phyloP scores from a whole-genome alignment of 1,284 basidiomycete genomes.

The Athelia psychrophila region DNA sequence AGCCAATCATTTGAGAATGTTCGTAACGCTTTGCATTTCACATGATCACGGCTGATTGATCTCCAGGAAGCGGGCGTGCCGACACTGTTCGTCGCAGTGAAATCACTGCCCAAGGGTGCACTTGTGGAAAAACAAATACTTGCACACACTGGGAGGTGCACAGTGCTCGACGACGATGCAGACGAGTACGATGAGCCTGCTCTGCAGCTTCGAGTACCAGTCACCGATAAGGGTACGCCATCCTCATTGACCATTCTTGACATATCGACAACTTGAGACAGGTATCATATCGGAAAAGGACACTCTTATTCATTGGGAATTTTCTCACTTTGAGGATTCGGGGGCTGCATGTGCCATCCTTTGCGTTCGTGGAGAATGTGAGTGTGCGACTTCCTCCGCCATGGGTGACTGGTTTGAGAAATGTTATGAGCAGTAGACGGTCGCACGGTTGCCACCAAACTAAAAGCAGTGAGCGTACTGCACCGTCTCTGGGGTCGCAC shows the following conservation, averaged over 20 bases:
- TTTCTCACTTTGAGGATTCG: slow-evolving; percentile 38
- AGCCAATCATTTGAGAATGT: slow-evolving; percentile 30
- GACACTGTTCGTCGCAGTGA: slow-evolving; percentile 66
- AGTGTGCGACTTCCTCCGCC: slow-evolving; percentile 1
- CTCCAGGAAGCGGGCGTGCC: slow-evolving; percentile 31
- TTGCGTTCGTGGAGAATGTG: slow-evolving; percentile 38
- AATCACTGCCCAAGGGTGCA: slow-evolving; percentile 76
- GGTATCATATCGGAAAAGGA: slow-evolving; percentile 17
- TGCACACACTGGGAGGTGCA: slow-evolving; percentile 59
- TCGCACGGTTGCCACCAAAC: not conserved
- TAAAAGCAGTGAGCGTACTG: slow-evolving; percentile 1
- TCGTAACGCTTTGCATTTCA: slow-evolving; percentile 1
- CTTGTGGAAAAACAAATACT: slow-evolving; percentile 71
- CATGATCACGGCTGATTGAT: not conserved
- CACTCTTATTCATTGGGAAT: slow-evolving; percentile 40
- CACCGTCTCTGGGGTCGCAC: slow-evolving; percentile 15
- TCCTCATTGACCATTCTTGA: not conserved
- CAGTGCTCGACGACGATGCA: slow-evolving; percentile 44
- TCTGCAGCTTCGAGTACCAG: slow-evolving; percentile 31
- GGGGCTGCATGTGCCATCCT: slow-evolving; percentile 39
- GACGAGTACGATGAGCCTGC: slow-evolving; percentile 30
- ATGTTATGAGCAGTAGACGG: slow-evolving; percentile 5
- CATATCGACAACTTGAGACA: slow-evolving; percentile 5
- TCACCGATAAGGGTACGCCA: slow-evolving; percentile 39
- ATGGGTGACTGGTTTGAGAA: not conserved